phyloP scores from a whole-genome alignment of 345 rosid genomes.

The rapeseed (Brassica napus) region Da-Ae NC_063435.1:4101001-4101500 shows the following conservation, averaged over 20 bases:
- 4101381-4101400: slow-evolving; percentile 13
- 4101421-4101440: slow-evolving; percentile 8
- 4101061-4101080: too few species aligned
- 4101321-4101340: slow-evolving; percentile 1
- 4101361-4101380: slow-evolving; percentile 19
- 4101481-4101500: slow-evolving; percentile 6
- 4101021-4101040: too few species aligned
- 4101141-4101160: too few species aligned
- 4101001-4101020: too few species aligned
- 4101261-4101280: neutral
- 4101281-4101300: neutral
- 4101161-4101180: too few species aligned
- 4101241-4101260: neutral
- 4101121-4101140: too few species aligned
- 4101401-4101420: slow-evolving; percentile 6
- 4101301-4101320: neutral
- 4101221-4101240: too few species aligned
- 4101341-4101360: neutral
- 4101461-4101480: slow-evolving; percentile 18
- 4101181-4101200: too few species aligned
- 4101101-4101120: too few species aligned
- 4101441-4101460: neutral
- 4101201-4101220: too few species aligned
- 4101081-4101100: too few species aligned
- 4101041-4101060: too few species aligned